phyloP scores from a whole-genome alignment of 2,329 filamentous ascomycete genomes.

The Lasiodiplodia sp. region DNA sequence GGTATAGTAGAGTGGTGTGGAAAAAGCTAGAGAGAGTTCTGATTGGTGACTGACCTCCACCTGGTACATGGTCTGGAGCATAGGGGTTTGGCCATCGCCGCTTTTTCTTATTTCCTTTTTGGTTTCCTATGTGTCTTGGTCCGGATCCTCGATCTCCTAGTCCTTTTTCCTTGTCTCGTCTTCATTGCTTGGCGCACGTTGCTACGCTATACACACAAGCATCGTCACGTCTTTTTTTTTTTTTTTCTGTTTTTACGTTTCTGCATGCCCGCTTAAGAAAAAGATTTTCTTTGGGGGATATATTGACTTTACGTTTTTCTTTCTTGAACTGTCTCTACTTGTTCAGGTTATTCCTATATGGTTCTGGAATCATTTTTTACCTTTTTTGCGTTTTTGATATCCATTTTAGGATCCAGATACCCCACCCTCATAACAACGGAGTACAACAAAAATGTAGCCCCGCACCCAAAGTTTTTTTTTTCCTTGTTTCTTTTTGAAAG shows the following conservation, averaged over 20 bases:
- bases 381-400: too few relatives aligned
- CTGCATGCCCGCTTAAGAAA: too few relatives aligned
- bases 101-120: background rate
- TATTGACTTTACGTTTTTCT: background rate
- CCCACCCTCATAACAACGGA: too few relatives aligned
- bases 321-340: background rate
- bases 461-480: too few relatives aligned
- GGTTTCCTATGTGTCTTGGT: background rate
- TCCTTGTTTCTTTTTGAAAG: too few relatives aligned
- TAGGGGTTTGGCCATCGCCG: background rate
- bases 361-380: too few relatives aligned
- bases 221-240: background rate
- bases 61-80: background rate
- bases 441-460: too few relatives aligned
- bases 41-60: background rate
- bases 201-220: background rate
- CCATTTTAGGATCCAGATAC: too few relatives aligned
- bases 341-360: too few relatives aligned
- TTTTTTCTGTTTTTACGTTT: too few relatives aligned
- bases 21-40: background rate
- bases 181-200: background rate
- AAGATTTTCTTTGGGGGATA: too few relatives aligned
- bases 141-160: background rate
- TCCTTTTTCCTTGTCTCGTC: too few relatives aligned
- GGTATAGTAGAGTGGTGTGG: background rate